Base-by-base conservation (phyloP, 306 rosid genomes). In the Cucumis sativus region DNA sequence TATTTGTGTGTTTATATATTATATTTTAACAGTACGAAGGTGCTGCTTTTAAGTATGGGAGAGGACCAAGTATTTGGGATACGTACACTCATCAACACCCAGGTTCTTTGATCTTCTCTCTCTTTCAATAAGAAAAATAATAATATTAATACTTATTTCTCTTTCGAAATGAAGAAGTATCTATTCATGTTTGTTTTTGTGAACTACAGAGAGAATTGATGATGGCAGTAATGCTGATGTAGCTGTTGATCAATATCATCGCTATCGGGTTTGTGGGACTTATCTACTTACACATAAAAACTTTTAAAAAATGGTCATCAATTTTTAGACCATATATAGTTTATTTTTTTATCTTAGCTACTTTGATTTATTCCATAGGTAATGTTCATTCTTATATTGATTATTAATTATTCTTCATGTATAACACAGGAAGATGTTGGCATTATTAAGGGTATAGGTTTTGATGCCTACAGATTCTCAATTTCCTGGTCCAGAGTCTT, bases 381-480 rank as follows among this genome's bases (percentile, higher is more conserved):
- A 28, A 28, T 28, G 30, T 28, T 28, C 30, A 28, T 28, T 2
- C 1, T 28, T 28, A 28, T 28, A 28, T 28, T 3, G 30, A 28
- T 28, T 28, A 28, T 28, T 28, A 28, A 6, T 28, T 41, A 40
- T 61, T 61, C 0, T 30, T 13, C 13, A 37, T 7, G 39, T 13
- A 51, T 51, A 8, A 71, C 88, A 83, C 86, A 89, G 98, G 94
- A 89, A 86, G 96, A 93, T 82, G 93, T 88, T 77, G 80, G 18
- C 52, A 87, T 89, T 59, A 89, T 90, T 94, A 92, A 23, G 7
- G 1, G 1, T 1, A 59, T 59, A 21, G 35, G 64, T 59, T 59
- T 59, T 21, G 64, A 59, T 59, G 64, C 35, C 5, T 59, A 21
- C 16, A 3, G 33, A 4, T 23, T 59, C 64, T 59, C 64, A 59